Conservation (phyloP, 306 rosid species). For the Vigna radiata region DNA sequence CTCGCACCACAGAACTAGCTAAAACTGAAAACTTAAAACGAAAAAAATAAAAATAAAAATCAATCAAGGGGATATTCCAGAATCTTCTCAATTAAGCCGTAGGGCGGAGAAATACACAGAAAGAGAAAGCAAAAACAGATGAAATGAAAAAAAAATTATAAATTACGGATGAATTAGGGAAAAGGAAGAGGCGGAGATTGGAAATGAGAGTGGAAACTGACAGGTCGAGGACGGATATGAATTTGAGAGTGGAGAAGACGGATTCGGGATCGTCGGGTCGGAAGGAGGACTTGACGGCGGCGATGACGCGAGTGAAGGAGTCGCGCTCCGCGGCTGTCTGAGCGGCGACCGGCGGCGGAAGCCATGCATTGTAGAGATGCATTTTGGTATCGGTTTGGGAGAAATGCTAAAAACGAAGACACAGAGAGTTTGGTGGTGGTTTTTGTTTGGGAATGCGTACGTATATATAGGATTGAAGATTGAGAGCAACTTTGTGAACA, state of each 20-base stretch:
- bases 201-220: constrained; percentile 48
- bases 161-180: constrained; percentile 13
- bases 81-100: constrained; percentile 7
- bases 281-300: constrained; percentile 60
- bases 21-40: background rate
- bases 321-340: constrained; percentile 71
- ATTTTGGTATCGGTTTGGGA: constrained; percentile 23
- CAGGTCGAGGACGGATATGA: constrained; percentile 95
- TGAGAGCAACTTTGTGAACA: constrained; percentile 41
- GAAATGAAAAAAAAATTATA: background rate
- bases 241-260: constrained; percentile 82
- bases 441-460: background rate
- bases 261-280: constrained; percentile 82
- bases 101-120: background rate
- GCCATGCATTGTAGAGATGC: constrained; percentile 99
- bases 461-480: constrained; percentile 39
- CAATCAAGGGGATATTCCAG: constrained; percentile 6
- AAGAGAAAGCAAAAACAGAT: background rate
- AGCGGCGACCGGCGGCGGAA: constrained; percentile 91
- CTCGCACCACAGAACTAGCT: background rate
- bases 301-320: constrained; percentile 75
- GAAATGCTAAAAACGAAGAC: constrained; percentile 15
- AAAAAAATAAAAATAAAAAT: background rate
- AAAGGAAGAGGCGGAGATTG: constrained; percentile 12
- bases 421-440: background rate